Base-by-base conservation (phyloP, 2,329 filamentous ascomycete genomes). In the Botrytis tulipae region DNA sequence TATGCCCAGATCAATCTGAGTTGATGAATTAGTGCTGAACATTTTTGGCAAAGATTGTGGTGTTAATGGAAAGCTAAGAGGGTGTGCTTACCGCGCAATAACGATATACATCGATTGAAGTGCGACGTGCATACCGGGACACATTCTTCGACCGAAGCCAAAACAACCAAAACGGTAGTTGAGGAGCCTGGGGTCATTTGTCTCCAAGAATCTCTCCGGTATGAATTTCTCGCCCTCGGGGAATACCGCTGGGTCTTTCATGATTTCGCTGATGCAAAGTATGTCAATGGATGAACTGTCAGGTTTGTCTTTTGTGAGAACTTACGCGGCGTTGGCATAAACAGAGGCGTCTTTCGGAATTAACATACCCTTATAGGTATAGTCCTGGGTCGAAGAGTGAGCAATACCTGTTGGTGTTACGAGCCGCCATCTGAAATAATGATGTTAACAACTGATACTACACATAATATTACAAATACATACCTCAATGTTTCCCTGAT, bases 51-150 rank as follows among this genome's bases (percentile, higher is more conserved):
- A 40, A 18, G 12, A 40, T 40, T 16, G 22, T n/a, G 35, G 18
- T 4, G 1, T n/a, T 14, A 10, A n/a, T 61, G 14, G 7, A 18
- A 61, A n/a, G 12, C 40, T 4, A n/a, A n/a, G 59, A 4, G 32
- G 59, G 25, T 40, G 35, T 22, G 25, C 59, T 40, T 61, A 61
- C 59, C 59, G 59, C 35, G 59, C 59, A n/a, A 61, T 61, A n/a
- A 61, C 59, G 22, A 61, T 61, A n/a, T 61, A 61, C 35, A 61
- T n/a, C 35, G 59, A 61, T 61, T 61, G 59, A 40, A 61, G 59
- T 40, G 35, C 59, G 35, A 61, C 59, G 22, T 61, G 59, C 59
- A 61, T 61, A n/a, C 59, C 59, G 16, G 59, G 59, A 40, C 59
- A 61, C 59, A 61, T 61, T 61, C 59, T 61, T 61, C 59, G 35